These are phyloP conservation scores for Phialophora tarda DNA, from an alignment of 2,329 filamentous ascomycete species.

Conservation along the genomic window DNA sequence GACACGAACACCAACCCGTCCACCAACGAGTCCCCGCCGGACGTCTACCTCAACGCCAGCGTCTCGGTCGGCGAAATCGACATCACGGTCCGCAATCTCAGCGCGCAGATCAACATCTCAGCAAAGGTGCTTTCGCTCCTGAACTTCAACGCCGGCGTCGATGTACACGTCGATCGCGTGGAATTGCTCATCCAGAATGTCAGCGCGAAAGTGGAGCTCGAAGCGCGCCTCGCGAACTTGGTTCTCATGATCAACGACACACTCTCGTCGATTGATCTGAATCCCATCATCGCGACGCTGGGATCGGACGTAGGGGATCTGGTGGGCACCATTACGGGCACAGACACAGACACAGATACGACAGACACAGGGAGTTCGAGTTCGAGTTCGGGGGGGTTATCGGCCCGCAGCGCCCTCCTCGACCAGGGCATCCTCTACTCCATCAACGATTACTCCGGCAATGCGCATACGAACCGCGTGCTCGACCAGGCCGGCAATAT, in stretches of 20 bases:
- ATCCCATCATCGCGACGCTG: slow-evolving; percentile 63
- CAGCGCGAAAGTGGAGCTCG: slow-evolving; percentile 63
- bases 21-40: slow-evolving; percentile 53
- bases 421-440: slow-evolving; percentile 65
- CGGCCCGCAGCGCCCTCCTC: slow-evolving; percentile 46
- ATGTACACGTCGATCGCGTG: slow-evolving; percentile 63
- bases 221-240: slow-evolving; percentile 65
- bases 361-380: neutral
- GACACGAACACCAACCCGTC: slow-evolving; percentile 49
- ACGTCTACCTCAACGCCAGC: slow-evolving; percentile 66
- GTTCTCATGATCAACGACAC: slow-evolving; percentile 65
- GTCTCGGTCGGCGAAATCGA: slow-evolving; percentile 64
- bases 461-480: slow-evolving; percentile 62
- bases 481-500: slow-evolving; percentile 62
- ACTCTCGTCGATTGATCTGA: slow-evolving; percentile 64
- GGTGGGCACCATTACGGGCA: slow-evolving; percentile 49
- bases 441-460: slow-evolving; percentile 64
- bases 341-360: neutral
- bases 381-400: slow-evolving; percentile 12
- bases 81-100: slow-evolving; percentile 64
- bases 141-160: slow-evolving; percentile 66
- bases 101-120: slow-evolving; percentile 65
- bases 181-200: slow-evolving; percentile 63
- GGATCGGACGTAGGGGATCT: slow-evolving; percentile 58
- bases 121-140: slow-evolving; percentile 65